Evolutionary conservation across 2,329 filamentous ascomycete species (phyloP).

Genomic region (Magnaporthiopsis poae): DNA sequence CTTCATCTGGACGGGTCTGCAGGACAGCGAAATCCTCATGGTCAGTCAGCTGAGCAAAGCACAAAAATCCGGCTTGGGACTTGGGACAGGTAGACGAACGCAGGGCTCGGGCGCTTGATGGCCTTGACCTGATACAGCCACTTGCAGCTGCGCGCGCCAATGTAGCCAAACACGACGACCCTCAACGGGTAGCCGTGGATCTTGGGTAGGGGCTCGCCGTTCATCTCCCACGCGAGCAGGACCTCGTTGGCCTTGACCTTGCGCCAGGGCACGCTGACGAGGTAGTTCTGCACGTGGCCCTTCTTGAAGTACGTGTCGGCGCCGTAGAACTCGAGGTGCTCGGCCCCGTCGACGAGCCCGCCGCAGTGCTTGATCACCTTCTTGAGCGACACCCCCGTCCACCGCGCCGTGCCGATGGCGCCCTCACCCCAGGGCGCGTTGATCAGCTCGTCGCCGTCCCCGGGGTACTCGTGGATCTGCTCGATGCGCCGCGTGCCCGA

Average conservation of each 20-base stretch:
- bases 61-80: neutral
- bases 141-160: conserved; percentile 55
- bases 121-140: conserved; percentile 56
- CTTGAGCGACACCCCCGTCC: conserved; percentile 55
- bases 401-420: conserved; percentile 56
- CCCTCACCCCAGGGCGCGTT: conserved; percentile 53
- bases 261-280: conserved; percentile 54
- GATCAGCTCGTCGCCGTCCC: conserved; percentile 54
- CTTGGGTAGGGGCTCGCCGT: conserved; percentile 50
- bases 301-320: conserved; percentile 68
- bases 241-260: conserved; percentile 61
- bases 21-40: neutral
- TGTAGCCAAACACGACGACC: conserved; percentile 54
- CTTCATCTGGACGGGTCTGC: conserved; percentile 47
- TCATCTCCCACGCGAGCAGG: conserved; percentile 63
- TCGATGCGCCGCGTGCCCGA: conserved; percentile 60
- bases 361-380: conserved; percentile 63
- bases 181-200: conserved; percentile 59
- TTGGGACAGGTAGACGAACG: conserved; percentile 15
- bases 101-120: conserved; percentile 43
- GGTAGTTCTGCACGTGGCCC: conserved; percentile 54
- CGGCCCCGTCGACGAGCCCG: conserved; percentile 41
- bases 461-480: conserved; percentile 55
- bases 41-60: neutral
- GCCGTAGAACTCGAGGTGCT: conserved; percentile 59